Conservation (phyloP, 441 rosid species). For the Theobroma grandiflorum region DNA sequence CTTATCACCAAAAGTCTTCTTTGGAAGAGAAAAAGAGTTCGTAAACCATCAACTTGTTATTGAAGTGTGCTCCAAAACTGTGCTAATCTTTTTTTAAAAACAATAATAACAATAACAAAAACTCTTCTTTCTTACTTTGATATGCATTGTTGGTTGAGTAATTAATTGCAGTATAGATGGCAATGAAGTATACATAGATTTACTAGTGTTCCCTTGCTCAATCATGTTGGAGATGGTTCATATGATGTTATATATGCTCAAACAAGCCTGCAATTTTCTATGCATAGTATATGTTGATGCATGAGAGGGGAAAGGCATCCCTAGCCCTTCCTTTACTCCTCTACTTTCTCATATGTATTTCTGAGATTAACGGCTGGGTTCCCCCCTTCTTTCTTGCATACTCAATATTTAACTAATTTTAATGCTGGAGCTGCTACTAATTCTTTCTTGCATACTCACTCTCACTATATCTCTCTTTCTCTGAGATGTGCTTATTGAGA, state of each 20-base stretch:
- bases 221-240: neutral
- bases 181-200: neutral
- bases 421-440: neutral
- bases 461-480: neutral
- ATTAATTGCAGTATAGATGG: neutral
- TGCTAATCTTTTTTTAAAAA: neutral
- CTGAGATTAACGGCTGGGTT: neutral
- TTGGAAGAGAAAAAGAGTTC: neutral
- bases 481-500: neutral
- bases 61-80: neutral
- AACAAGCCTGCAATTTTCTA: slow-evolving; percentile 7
- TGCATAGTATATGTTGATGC: neutral
- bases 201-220: neutral
- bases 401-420: slow-evolving; percentile 4
- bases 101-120: neutral
- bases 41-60: neutral
- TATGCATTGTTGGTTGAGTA: neutral
- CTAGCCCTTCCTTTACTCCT: neutral
- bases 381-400: neutral
- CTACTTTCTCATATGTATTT: neutral
- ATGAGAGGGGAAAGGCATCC: neutral
- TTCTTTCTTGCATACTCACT: neutral
- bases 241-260: neutral
- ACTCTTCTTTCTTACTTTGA: neutral
- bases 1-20: neutral